Evolutionary conservation across 257 asterid species (phyloP).

Genomic region (Fraxinus anomala): DNA sequence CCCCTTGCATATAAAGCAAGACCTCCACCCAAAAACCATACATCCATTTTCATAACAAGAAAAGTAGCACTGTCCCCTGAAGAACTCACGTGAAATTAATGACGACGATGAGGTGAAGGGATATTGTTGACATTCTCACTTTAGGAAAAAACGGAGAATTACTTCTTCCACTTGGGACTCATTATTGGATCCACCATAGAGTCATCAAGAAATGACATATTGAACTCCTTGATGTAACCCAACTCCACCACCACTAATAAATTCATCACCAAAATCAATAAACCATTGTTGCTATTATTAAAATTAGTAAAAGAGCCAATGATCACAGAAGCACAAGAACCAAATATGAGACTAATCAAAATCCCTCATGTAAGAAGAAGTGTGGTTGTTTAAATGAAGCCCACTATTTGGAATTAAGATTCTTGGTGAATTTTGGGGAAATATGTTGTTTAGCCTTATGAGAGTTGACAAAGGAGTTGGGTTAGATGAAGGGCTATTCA

Average conservation of each 20-base stretch:
- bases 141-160: constrained; percentile 65
- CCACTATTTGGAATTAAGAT: constrained; percentile 38
- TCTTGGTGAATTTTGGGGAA: constrained; percentile 39
- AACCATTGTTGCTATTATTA: constrained; percentile 19
- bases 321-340: constrained; percentile 26
- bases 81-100: constrained; percentile 68
- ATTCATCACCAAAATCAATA: constrained; percentile 37
- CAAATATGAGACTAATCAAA: constrained; percentile 34
- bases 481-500: constrained; percentile 28
- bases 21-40: constrained; percentile 54
- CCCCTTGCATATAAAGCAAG: constrained; percentile 77
- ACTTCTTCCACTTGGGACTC: constrained; percentile 82
- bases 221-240: constrained; percentile 34
- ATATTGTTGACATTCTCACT: constrained; percentile 46
- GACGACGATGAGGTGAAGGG: constrained; percentile 29
- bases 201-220: constrained; percentile 62
- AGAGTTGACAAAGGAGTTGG: constrained; percentile 38
- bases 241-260: constrained; percentile 27
- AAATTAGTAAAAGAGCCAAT: constrained; percentile 28
- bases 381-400: constrained; percentile 38
- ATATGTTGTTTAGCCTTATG: constrained; percentile 36
- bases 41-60: constrained; percentile 43
- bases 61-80: constrained; percentile 76
- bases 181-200: constrained; percentile 54
- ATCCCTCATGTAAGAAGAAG: constrained; percentile 35